Evolutionary conservation across 164 flowering plant genomes (phyloP).

Genomic region (Berberis thunbergii): DNA sequence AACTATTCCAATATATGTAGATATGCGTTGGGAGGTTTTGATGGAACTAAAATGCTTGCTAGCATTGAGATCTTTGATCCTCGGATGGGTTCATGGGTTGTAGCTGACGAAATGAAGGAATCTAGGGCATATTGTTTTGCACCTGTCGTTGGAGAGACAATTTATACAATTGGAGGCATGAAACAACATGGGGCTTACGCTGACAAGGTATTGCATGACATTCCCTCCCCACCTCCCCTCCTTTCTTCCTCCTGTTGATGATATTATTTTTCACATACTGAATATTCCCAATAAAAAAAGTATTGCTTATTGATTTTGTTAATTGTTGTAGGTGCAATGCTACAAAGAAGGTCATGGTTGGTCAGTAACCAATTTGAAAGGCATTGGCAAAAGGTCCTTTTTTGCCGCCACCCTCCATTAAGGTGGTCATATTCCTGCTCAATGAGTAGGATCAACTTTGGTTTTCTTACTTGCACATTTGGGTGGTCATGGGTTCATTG

Average conservation of each 20-base stretch:
- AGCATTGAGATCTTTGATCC: constrained; percentile 83
- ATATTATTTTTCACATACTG: neutral
- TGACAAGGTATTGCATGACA: constrained; percentile 32
- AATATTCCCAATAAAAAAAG: too few species aligned
- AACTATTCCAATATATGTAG: constrained; percentile 23
- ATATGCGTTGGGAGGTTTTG: constrained; percentile 80
- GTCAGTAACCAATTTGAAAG: constrained; percentile 27
- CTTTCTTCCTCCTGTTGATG: neutral
- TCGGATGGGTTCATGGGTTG: constrained; percentile 57
- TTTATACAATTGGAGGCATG: constrained; percentile 63
- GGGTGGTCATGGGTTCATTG: too few species aligned
- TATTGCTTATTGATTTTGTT: neutral
- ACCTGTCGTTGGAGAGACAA: constrained; percentile 36
- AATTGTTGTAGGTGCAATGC: constrained; percentile 50
- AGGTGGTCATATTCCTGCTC: neutral
- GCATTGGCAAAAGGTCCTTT: constrained; percentile 49
- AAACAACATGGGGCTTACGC: constrained; percentile 9
- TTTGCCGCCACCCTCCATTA: constrained; percentile 39
- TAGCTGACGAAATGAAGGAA: constrained; percentile 50
- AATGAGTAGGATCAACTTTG: too few species aligned
- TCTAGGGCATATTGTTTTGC: constrained; percentile 62
- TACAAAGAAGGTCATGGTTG: constrained; percentile 69
- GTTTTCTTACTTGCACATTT: too few species aligned
- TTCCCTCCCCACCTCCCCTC: neutral
- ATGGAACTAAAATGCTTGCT: constrained; percentile 53